Conservation (phyloP, 1,284 basidiomycete genomes). For the Ceratobasidium sp. region DNA sequence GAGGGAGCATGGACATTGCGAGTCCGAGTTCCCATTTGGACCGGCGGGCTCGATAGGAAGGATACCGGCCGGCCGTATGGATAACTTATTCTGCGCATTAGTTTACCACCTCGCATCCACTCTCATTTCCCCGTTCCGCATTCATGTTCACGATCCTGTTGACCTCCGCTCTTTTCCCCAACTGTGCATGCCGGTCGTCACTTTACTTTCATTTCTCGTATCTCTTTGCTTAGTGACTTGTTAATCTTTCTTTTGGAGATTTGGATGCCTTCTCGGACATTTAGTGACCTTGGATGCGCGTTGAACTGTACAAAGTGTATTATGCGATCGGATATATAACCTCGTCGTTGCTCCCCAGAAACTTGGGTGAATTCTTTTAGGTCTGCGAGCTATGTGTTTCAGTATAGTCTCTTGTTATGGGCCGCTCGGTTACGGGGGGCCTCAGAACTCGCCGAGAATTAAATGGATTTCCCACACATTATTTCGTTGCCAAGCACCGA, state of each 20-base stretch:
- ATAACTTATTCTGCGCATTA: background rate
- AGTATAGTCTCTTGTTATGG: too few species aligned
- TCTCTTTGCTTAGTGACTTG: background rate
- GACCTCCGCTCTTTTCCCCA: background rate
- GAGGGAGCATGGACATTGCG: constrained; percentile 21
- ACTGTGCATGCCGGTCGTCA: too few species aligned
- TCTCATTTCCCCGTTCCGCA: too few species aligned
- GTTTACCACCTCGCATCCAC: background rate
- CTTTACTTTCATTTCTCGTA: background rate
- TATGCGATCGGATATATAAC: background rate
- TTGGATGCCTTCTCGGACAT: background rate
- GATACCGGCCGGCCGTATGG: background rate
- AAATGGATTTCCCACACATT: too few species aligned
- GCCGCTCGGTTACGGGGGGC: too few species aligned
- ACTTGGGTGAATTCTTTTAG: too few species aligned
- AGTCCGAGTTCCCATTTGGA: constrained; percentile 1
- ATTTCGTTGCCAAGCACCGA: too few species aligned
- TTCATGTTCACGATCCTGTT: too few species aligned
- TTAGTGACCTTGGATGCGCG: background rate
- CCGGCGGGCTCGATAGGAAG: background rate
- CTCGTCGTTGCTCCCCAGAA: too few species aligned
- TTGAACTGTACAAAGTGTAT: constrained; percentile 16
- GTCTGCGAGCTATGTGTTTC: too few species aligned
- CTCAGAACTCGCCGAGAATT: too few species aligned
- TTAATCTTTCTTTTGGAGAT: background rate